Evolutionary conservation across 2,329 filamentous ascomycete genomes (phyloP), one percentile per base, ranked within the genome.

Genomic region (Fusarium mundagurra): DNA sequence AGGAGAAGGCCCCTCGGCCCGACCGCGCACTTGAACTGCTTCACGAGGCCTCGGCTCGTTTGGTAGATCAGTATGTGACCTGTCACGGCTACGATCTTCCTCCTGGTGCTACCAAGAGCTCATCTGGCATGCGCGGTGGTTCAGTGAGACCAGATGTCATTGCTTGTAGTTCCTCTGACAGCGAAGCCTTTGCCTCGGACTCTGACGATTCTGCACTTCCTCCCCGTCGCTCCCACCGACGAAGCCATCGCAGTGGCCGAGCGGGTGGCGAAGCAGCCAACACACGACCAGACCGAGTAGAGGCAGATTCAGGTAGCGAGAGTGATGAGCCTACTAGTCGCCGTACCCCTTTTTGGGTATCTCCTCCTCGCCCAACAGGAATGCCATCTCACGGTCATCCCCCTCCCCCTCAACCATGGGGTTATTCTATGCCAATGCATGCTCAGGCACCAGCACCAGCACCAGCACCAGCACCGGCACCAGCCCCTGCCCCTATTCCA

Each of bases 11-110:
- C 12, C 51, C 66, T 22, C 79, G 80, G 22, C 64, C 79, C 13
- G 63, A 78, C 29, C 79, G 79, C 8, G 84, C 83, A 16, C 73
- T 85, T 11, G 79, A 82, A 58, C 66, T 77, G 22, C 82, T 86
- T n/a, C 81, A 84, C 66, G 66, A 74, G 51, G 82, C 80, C 67
- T 83, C 83, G 16, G 83, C 83, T n/a, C 81, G 82, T 47, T 81
- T 80, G n/a, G 81, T 83, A 47, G 71, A 79, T 64, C 68, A 71
- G 50, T 73, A 71, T 72, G 78, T 83, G 61, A 45, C 67, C n/a
- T 75, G 76, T 31, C 79, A 82, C 53, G 84, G 83, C 53, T 84
- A 81, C 57, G 79, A 72, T 31, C 69, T 75, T 18, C 65, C 71
- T 29, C 73, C 76, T 14, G 61, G 64, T 33, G 45, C 69, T 43